These are phyloP conservation scores for Aspergillus luchuensis DNA, from an alignment of 2,329 filamentous ascomycete genomes.

Conservation along the genomic window DNA sequence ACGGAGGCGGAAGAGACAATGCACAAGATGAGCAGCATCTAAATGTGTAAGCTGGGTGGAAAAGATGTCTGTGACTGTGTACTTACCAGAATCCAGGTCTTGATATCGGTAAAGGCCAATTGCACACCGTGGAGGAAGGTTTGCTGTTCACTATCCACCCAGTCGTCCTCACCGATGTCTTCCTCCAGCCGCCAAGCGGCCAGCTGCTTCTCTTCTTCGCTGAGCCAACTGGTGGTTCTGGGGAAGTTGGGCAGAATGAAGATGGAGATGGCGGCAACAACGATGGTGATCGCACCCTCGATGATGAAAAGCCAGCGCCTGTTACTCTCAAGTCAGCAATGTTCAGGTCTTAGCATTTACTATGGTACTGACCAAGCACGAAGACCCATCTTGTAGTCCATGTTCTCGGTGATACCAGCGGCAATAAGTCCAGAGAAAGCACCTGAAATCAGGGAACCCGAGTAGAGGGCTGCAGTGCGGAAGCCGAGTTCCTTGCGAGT, in stretches of 20 bases:
- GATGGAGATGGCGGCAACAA: constrained; percentile 58
- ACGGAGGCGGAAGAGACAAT: constrained; percentile 61
- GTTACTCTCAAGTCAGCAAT: constrained; percentile 3
- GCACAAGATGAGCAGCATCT: constrained; percentile 60
- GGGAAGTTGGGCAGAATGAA: constrained; percentile 70
- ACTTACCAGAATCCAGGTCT: constrained; percentile 61
- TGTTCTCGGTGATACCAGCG: constrained; percentile 66
- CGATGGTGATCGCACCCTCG: constrained; percentile 66
- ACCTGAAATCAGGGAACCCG: constrained; percentile 68
- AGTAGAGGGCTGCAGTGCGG: constrained; percentile 54
- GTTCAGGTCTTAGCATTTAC: neutral
- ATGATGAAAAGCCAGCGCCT: constrained; percentile 68
- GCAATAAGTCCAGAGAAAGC: constrained; percentile 70
- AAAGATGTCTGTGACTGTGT: neutral
- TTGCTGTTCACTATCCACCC: constrained; percentile 59
- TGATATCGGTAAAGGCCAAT: constrained; percentile 59
- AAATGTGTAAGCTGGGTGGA: constrained; percentile 1
- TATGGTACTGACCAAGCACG: constrained; percentile 55
- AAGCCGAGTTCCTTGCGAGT: constrained; percentile 62
- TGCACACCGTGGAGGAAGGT: constrained; percentile 54
- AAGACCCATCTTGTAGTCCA: constrained; percentile 59
- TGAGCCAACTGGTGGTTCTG: constrained; percentile 61
- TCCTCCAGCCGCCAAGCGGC: constrained; percentile 65
- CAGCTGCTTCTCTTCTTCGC: constrained; percentile 58
- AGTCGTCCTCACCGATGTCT: constrained; percentile 67